Evolutionary conservation across 176 grass and related monocot species (phyloP).

Genomic region (Eragrostis curvula): DNA sequence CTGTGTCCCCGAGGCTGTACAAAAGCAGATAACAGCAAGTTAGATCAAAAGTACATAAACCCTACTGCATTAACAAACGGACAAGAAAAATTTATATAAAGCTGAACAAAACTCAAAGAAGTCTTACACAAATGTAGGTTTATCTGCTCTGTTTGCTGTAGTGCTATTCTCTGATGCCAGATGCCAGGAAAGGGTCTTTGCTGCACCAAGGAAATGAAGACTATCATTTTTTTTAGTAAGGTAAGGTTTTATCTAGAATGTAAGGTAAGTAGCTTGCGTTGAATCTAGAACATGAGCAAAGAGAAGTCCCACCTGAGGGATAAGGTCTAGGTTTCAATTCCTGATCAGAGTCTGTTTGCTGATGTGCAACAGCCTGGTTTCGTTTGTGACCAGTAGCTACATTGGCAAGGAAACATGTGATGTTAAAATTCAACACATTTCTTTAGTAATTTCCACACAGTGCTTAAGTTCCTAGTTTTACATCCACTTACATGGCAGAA

Average conservation of each 20-base stretch:
- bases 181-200: slow-evolving; percentile 98
- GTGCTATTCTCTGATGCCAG: slow-evolving; percentile 66
- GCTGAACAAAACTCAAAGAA: background rate
- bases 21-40: background rate
- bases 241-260: background rate
- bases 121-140: slow-evolving; percentile 56
- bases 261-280: background rate
- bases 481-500: slow-evolving; percentile 77
- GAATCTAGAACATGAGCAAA: slow-evolving; percentile 25
- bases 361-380: slow-evolving; percentile 33
- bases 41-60: slow-evolving; percentile 29
- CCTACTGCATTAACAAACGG: slow-evolving; percentile 24
- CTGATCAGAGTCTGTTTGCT: slow-evolving; percentile 50
- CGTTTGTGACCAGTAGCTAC: slow-evolving; percentile 60
- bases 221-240: background rate
- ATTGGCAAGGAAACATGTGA: slow-evolving; percentile 38
- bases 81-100: background rate
- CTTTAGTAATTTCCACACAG: background rate
- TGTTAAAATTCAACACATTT: slow-evolving; percentile 15
- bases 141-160: slow-evolving; percentile 33
- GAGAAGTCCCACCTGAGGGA: slow-evolving; percentile 56
- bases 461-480: background rate
- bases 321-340: slow-evolving; percentile 65
- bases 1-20: slow-evolving; percentile 59
- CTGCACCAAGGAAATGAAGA: slow-evolving; percentile 36